Evolutionary conservation across 1,284 basidiomycete genomes (phyloP).

Genomic region (Papiliotrema laurentii): DNA sequence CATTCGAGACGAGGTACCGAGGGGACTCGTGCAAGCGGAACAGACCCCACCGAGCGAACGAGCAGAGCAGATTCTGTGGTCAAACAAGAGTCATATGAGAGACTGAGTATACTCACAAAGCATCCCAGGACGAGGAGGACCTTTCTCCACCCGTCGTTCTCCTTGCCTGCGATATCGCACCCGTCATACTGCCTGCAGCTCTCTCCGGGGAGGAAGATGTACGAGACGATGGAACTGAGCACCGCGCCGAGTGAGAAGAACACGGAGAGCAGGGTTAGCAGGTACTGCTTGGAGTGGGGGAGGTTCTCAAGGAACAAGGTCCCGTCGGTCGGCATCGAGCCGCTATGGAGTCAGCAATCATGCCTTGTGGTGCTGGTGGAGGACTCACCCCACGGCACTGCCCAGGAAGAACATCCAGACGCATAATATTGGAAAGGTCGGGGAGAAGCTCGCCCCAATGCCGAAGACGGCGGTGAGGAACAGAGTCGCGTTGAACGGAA

Average conservation of each 20-base stretch:
- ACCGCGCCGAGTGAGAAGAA: constrained; percentile 93
- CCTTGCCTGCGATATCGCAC: constrained; percentile 55
- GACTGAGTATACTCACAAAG: constrained; percentile 54
- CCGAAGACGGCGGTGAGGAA: constrained; percentile 88
- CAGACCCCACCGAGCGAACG: constrained; percentile 76
- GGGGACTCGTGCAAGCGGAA: constrained; percentile 92
- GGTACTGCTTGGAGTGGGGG: constrained; percentile 82
- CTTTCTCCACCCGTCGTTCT: constrained; percentile 83
- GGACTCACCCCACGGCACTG: constrained; percentile 62
- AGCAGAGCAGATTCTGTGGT: constrained; percentile 75
- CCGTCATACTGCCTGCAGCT: constrained; percentile 57
- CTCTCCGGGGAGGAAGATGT: constrained; percentile 68
- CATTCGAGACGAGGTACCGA: constrained; percentile 79
- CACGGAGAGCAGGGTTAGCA: constrained; percentile 89
- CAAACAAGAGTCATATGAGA: background rate
- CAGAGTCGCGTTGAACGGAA: constrained; percentile 88
- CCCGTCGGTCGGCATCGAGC: constrained; percentile 95
- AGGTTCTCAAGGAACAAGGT: constrained; percentile 91
- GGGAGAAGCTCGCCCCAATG: constrained; percentile 69
- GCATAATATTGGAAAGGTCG: constrained; percentile 69
- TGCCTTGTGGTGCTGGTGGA: too few species aligned
- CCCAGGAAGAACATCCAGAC: constrained; percentile 79
- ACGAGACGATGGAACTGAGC: constrained; percentile 69
- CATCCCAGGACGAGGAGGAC: constrained; percentile 68
- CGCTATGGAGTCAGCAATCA: constrained; percentile 19